Evolutionary conservation across 2,329 filamentous ascomycete species (phyloP).

Genomic region (Xenosphaeropsis pyriputrescens): DNA sequence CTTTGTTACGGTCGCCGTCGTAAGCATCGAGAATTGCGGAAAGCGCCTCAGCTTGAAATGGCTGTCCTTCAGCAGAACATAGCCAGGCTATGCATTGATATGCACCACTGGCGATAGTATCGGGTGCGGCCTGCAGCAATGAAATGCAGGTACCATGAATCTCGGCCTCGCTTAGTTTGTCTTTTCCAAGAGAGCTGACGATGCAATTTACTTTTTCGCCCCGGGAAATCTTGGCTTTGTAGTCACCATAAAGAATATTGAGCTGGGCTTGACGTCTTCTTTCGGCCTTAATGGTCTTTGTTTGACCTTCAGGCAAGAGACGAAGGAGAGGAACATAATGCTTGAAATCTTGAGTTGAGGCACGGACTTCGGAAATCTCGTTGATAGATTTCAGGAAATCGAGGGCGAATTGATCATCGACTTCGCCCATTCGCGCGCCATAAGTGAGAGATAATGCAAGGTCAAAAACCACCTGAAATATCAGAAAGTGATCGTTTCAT

Average conservation of each 20-base stretch:
- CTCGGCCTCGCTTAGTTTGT: slow-evolving; percentile 10
- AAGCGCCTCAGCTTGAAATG: slow-evolving; percentile 6
- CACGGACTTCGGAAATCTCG: slow-evolving; percentile 9
- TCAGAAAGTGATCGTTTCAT: no score
- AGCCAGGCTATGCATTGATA: slow-evolving; percentile 11
- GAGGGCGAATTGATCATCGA: slow-evolving; percentile 10
- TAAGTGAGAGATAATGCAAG: slow-evolving; percentile 11
- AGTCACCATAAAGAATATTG: slow-evolving; percentile 4
- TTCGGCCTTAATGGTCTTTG: slow-evolving; percentile 5
- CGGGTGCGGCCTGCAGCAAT: slow-evolving; percentile 11
- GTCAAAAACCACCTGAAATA: slow-evolving; percentile 8
- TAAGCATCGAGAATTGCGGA: slow-evolving; percentile 9
- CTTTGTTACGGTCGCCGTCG: slow-evolving; percentile 7
- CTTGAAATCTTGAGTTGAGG: slow-evolving; percentile 9
- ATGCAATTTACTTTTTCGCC: slow-evolving; percentile 9
- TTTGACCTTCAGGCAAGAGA: slow-evolving; percentile 4
- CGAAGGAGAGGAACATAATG: slow-evolving; percentile 11
- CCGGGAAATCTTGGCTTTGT: slow-evolving; percentile 4
- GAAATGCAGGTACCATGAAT: slow-evolving; percentile 12
- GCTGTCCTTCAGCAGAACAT: slow-evolving; percentile 6
- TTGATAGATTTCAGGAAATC: slow-evolving; percentile 10
- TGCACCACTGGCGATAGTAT: slow-evolving; percentile 10
- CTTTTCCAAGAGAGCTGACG: slow-evolving; percentile 6
- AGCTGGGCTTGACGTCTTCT: slow-evolving; percentile 4
- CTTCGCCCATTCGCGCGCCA: slow-evolving; percentile 9